phyloP scores from a whole-genome alignment of 2,329 filamentous ascomycete species.

The Aspergillus sp. region DNA sequence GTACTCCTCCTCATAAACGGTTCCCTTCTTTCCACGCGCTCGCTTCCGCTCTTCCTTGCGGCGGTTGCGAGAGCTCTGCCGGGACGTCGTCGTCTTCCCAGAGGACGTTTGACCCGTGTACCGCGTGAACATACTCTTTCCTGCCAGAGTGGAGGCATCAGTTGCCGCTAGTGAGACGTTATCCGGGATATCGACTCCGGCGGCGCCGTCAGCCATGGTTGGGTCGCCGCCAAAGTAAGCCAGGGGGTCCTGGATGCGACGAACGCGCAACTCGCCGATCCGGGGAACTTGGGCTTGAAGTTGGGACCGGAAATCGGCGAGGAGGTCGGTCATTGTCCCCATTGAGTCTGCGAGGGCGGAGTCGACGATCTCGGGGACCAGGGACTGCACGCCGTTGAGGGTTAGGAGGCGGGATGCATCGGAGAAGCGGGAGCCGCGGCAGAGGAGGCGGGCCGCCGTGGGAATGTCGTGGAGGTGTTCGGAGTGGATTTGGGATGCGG shows the following conservation, averaged over 20 bases:
- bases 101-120: constrained; percentile 63
- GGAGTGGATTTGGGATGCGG: constrained; percentile 75
- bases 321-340: constrained; percentile 79
- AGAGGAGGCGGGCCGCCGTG: constrained; percentile 71
- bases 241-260: constrained; percentile 80
- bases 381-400: constrained; percentile 58
- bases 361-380: constrained; percentile 72
- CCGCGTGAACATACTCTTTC: constrained; percentile 85
- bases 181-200: constrained; percentile 74
- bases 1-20: constrained; percentile 97
- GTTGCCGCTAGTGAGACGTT: constrained; percentile 90
- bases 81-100: constrained; percentile 38
- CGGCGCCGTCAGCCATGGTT: constrained; percentile 44
- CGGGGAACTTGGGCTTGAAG: constrained; percentile 82
- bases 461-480: constrained; percentile 77
- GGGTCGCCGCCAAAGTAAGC: constrained; percentile 83
- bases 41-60: constrained; percentile 91
- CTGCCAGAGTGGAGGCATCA: constrained; percentile 70
- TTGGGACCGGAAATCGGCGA: constrained; percentile 89
- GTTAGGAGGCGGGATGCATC: constrained; percentile 80
- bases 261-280: constrained; percentile 75
- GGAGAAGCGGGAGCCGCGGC: constrained; percentile 82
- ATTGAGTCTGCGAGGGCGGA: constrained; percentile 76
- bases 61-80: constrained; percentile 84
- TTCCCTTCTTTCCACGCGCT: constrained; percentile 90